A percentile compares a stretch with the other conserved stretches of the same genome.
Conservation (phyloP, 73 alveolate species). For the Tetrahymena thermophila region DNA sequence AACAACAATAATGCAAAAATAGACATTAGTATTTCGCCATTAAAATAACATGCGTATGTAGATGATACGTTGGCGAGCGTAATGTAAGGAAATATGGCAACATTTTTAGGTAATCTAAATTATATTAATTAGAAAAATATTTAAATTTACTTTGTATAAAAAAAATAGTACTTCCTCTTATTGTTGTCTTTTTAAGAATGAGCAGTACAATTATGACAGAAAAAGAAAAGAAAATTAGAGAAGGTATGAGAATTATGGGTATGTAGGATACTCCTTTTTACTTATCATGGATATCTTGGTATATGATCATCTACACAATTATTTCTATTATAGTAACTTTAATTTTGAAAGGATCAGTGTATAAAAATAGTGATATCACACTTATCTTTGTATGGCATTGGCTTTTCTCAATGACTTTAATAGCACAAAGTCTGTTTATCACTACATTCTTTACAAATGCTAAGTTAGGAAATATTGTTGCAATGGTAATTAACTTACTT, state of each 20-base stretch:
- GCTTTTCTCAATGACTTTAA: constrained; percentile 64
- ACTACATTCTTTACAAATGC: constrained; percentile 79
- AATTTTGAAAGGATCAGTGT: constrained; percentile 22
- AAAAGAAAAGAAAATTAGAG: constrained; percentile 91
- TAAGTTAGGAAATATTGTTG: constrained; percentile 66
- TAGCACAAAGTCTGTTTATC: constrained; percentile 60
- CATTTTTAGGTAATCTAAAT: neutral
- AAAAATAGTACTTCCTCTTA: constrained; percentile 17
- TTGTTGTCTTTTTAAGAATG: constrained; percentile 40
- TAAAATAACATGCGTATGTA: neutral
- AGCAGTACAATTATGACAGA: constrained; percentile 51
- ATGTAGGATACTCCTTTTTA: constrained; percentile 83
- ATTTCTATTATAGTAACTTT: constrained; percentile 65
- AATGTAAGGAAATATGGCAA: neutral
- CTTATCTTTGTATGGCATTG: constrained; percentile 62
- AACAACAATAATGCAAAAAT: neutral
- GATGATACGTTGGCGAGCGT: neutral
- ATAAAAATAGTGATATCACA: constrained; percentile 48
- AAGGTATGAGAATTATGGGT: constrained; percentile 98
- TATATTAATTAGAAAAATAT: neutral
- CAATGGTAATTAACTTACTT: constrained; percentile 21
- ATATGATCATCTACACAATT: constrained; percentile 62
- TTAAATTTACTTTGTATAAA: neutral
- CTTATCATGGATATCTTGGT: constrained; percentile 83
- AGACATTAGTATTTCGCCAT: neutral